Evolutionary conservation across 805 yeast species (phyloP), one percentile per base, ranked within the genome.

Genomic region (Wickerhamomyces rabaulensis): DNA sequence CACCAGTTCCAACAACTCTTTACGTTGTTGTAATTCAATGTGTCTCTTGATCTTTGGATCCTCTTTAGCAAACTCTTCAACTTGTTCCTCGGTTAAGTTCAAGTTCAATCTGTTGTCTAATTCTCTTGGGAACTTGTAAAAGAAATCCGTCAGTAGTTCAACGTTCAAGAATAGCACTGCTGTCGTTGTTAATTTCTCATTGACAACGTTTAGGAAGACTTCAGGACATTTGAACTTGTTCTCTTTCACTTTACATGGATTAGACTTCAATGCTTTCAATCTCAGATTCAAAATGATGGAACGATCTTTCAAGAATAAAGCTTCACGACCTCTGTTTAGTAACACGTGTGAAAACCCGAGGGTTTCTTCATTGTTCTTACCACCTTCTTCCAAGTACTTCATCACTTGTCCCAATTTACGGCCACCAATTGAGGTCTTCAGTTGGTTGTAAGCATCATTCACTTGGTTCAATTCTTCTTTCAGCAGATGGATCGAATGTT

Each of bases 191-290:
- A 94, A 70, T 65, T 94, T 94, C 52, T 89, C 91, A 43, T 94
- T 84, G 4, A 94, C 96, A 3, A 89, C 96, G 61, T 89, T 95
- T 62, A 94, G 71, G 55, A 91, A 95, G 7, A 91, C 78, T 64
- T 94, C 99, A 0, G 99, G 99, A 61, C 99, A 94, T 55, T 82
- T 84, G 62, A 84, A 89, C 64, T 87, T 90, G 64, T 84, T 87
- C 39, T 82, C 89, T 57, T 87, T 87, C 52, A 75, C 71, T 55
- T 79, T 80, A 71, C 99, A 94, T 55, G 78, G 79, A 43, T 82
- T 79, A 8, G 89, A 82, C 54, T 81, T 84, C 60, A 92, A 71
- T 9, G 90, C 79, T 49, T 82, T 82, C 59, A 90, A 68, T 55
- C 99, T 74, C 78, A 92, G 75, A 47, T 80, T 75, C 49, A 94